Percentiles rank a stretch among this genome's conserved stretches.
Evolutionary conservation across 345 rosid species (phyloP).

Genomic region (Heritiera littoralis): DNA sequence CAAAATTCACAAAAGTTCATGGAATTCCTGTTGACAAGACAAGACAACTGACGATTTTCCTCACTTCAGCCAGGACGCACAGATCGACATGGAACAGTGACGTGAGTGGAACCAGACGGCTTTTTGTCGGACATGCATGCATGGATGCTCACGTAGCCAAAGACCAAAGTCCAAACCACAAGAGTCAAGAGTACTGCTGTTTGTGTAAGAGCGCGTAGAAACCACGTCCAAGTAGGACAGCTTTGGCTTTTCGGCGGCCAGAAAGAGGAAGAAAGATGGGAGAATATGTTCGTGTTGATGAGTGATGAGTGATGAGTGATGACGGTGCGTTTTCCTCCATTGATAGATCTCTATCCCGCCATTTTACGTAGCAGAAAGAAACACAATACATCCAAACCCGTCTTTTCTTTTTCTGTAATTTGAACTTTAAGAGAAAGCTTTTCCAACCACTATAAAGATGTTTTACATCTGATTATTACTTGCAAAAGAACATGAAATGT

Average conservation of each 20-base stretch:
- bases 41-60: neutral
- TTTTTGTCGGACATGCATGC: slow-evolving; percentile 55
- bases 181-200: neutral
- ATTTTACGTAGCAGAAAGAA: too few species aligned
- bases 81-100: slow-evolving; percentile 26
- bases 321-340: neutral
- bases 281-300: slow-evolving; percentile 59
- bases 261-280: slow-evolving; percentile 7
- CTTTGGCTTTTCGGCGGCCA: slow-evolving; percentile 30
- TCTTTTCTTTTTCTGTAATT: neutral
- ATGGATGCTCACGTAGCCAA: neutral
- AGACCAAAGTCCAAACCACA: neutral
- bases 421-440: neutral
- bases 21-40: slow-evolving; percentile 11
- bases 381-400: neutral
- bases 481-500: neutral
- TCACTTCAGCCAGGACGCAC: slow-evolving; percentile 20
- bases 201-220: slow-evolving; percentile 48
- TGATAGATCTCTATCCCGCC: too few species aligned
- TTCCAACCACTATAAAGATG: slow-evolving; percentile 27
- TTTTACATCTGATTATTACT: neutral
- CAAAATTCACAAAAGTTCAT: neutral
- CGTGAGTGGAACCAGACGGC: slow-evolving; percentile 37
- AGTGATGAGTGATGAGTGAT: too few species aligned
- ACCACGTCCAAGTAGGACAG: slow-evolving; percentile 51